Conservation (phyloP, 2,329 filamentous ascomycete species). For the Pseudogymnoascus sp. region DNA sequence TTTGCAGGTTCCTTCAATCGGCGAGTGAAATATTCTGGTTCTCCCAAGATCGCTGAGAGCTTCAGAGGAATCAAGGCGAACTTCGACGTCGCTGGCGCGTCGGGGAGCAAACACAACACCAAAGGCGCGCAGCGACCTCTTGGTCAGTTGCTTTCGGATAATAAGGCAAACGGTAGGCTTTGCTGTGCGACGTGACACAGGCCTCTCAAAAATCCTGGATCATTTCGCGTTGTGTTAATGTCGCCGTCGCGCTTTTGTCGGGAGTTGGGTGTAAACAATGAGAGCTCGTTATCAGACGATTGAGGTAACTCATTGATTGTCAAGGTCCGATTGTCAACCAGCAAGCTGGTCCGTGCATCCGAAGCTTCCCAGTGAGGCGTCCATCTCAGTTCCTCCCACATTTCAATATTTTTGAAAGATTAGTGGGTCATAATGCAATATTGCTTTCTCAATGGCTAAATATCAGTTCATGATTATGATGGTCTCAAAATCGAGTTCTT, state of each 20-base stretch:
- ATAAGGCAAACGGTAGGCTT: background rate
- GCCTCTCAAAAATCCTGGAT: background rate
- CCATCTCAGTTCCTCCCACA: background rate
- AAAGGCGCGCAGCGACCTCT: background rate
- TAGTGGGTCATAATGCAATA: background rate
- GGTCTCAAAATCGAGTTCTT: background rate
- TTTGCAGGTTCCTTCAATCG: background rate
- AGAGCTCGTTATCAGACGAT: slow-evolving; percentile 3
- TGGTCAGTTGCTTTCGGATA: background rate
- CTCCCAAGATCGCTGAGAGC: background rate
- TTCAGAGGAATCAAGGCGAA: background rate
- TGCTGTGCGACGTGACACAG: background rate
- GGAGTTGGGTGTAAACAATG: slow-evolving; percentile 5
- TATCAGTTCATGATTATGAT: background rate
- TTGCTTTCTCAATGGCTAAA: background rate
- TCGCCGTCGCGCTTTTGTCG: slow-evolving; percentile 2
- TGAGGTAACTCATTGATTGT: background rate
- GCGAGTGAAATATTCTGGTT: background rate
- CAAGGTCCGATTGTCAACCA: slow-evolving; percentile 1
- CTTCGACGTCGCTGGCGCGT: background rate
- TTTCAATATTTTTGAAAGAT: background rate
- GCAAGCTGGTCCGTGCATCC: background rate
- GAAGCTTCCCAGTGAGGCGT: background rate
- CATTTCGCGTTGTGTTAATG: background rate
- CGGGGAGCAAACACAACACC: background rate